A percentile compares a stretch with the other conserved stretches of the same genome.
Evolutionary conservation across 495 filamentous ascomycete species (phyloP).

Genomic region (Talaromyces stipitatus): DNA sequence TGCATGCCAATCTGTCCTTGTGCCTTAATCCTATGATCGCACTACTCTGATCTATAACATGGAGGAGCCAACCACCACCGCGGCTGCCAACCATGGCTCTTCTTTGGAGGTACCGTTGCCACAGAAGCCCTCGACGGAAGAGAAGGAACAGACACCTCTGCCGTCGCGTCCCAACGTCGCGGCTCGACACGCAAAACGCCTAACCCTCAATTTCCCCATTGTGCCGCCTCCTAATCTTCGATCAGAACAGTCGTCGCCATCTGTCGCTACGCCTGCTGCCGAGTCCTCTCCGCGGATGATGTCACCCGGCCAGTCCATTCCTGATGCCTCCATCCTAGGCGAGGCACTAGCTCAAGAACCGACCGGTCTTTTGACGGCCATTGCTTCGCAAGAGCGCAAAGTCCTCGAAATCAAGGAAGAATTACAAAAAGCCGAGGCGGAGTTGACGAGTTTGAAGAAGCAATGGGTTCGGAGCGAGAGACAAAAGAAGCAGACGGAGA

Average conservation of each 20-base stretch:
- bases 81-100: neutral
- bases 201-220: slow-evolving; percentile 78
- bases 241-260: slow-evolving; percentile 18
- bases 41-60: neutral
- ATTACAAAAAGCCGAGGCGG: slow-evolving; percentile 67
- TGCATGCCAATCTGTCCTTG: neutral
- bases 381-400: slow-evolving; percentile 87
- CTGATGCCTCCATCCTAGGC: slow-evolving; percentile 36
- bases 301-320: slow-evolving; percentile 18
- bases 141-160: slow-evolving; percentile 41
- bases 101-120: neutral
- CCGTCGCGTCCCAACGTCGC: slow-evolving; percentile 42
- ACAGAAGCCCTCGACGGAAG: neutral
- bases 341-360: slow-evolving; percentile 44
- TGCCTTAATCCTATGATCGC: neutral
- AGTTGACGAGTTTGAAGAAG: slow-evolving; percentile 69
- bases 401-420: slow-evolving; percentile 91
- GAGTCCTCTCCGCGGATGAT: slow-evolving; percentile 26
- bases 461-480: slow-evolving; percentile 76
- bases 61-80: neutral
- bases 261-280: slow-evolving; percentile 29
- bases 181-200: slow-evolving; percentile 60
- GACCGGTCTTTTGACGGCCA: slow-evolving; percentile 72
- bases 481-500: slow-evolving; percentile 64
- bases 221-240: slow-evolving; percentile 25